Base-by-base conservation (phyloP, 176 grass and related monocot genomes). In the Areca catechu region DNA sequence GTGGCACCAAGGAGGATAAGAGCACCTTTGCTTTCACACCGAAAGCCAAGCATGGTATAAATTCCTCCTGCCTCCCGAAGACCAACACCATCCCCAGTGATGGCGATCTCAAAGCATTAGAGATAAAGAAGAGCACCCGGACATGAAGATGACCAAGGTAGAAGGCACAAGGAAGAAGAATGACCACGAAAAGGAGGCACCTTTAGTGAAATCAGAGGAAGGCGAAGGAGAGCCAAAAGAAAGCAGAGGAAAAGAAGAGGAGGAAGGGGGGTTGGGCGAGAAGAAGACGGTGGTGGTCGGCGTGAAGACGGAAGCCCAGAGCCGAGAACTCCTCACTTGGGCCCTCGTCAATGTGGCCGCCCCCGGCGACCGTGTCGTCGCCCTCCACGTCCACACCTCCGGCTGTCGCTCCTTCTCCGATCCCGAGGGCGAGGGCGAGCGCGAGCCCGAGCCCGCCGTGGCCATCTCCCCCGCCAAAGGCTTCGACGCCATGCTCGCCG, bases 301-400 rank as follows among this genome's bases (percentile, higher is more conserved):
- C 49, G 78, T 98, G 19, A 80, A 75, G 20, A 72, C 76, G 76
- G 84, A 98, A 58, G 29, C 72, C 1, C 78, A 76, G 56, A 98
- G 94, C 76, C 84, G 87, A 37, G 76, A 83, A 60, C 79, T 88
- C 53, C 94, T 98, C 48, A 98, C 94, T 0, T 98, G 94, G 94
- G 69, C 74, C 27, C 74, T 98, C 62, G 81, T 98, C 58, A 92
- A 93, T 72, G 69, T 71, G 20, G 84, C 76, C 43, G 62, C 30
- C 30, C 57, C 70, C 43, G 76, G 81, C 20, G 94, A 98, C 78
- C 79, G 77, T 48, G 84, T 98, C 29, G 70, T 98, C 0, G 94
- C 94, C 23, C 77, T 90, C 70, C 94, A 98, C 55, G 84, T 92
- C 59, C 71, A 83, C 54, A 16, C 7, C 78, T 72, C 10, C 34